Conservation (phyloP, 2,329 filamentous ascomycete species). For the Colletotrichum sublineola region DNA sequence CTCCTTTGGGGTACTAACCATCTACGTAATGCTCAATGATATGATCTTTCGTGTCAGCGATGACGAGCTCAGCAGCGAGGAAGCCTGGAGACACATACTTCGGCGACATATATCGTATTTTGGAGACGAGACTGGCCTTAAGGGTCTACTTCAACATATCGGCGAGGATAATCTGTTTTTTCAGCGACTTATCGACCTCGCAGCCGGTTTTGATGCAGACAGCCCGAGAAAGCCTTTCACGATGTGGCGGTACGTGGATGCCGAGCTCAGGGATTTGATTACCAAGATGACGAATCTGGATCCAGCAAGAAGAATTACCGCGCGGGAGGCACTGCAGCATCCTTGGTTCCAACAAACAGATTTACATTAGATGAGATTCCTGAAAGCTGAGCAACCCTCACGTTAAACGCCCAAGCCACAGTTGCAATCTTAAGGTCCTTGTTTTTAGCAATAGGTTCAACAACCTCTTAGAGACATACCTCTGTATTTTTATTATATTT, state of each 20-base stretch:
- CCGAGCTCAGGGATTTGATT: slow-evolving; percentile 2
- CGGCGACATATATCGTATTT: background rate
- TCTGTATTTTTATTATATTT: too few species aligned
- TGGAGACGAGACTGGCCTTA: background rate
- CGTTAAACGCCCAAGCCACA: too few species aligned
- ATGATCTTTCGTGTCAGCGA: background rate
- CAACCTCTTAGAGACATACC: too few species aligned
- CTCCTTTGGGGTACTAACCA: background rate
- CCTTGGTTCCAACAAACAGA: background rate
- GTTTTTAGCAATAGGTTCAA: too few species aligned
- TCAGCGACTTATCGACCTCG: background rate
- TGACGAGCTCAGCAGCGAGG: background rate
- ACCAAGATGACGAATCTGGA: slow-evolving; percentile 5
- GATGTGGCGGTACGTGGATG: background rate
- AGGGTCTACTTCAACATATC: background rate
- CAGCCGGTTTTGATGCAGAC: background rate
- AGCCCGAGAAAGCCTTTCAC: background rate
- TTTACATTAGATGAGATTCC: background rate
- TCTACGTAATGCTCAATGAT: slow-evolving; percentile 1
- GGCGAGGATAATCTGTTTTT: slow-evolving; percentile 1
- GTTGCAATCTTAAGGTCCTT: too few species aligned
- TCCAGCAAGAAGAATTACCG: slow-evolving; percentile 8
- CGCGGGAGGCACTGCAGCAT: background rate
- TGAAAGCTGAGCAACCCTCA: too few species aligned
- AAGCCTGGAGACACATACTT: background rate